Percentiles rank a stretch among this genome's conserved stretches.
phyloP scores from a whole-genome alignment of 192 early-diverging fungal genomes.

The Linnemannia schmuckeri region DNA sequence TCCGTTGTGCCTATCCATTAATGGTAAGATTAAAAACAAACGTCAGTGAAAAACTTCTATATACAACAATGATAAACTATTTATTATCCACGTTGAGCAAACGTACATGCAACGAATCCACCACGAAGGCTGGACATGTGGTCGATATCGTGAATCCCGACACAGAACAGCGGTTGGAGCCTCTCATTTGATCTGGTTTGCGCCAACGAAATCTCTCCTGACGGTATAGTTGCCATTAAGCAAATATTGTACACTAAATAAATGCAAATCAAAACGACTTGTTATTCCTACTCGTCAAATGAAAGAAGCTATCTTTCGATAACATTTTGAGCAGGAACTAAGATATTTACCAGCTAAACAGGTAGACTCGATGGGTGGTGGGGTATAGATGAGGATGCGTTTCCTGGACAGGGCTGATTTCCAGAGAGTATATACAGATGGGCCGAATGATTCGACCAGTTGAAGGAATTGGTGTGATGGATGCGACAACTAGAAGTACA shows the following conservation, averaged over 20 bases:
- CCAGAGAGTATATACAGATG: constrained; percentile 67
- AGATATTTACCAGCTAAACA: constrained; percentile 61
- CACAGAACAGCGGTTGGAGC: constrained; percentile 57
- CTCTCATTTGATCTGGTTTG: constrained; percentile 17
- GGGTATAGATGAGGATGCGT: constrained; percentile 64
- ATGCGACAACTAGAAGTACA: constrained; percentile 32
- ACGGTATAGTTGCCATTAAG: constrained; percentile 59
- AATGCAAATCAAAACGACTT: background rate
- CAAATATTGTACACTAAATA: constrained; percentile 62
- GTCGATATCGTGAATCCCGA: constrained; percentile 66
- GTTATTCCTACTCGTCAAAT: background rate
- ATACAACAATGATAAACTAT: background rate
- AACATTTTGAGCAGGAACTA: too few relatives aligned
- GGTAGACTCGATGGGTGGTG: constrained; percentile 59
- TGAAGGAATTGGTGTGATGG: constrained; percentile 59
- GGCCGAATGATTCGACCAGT: constrained; percentile 62
- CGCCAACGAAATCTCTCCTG: constrained; percentile 8
- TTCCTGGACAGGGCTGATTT: constrained; percentile 63
- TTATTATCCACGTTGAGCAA: background rate
- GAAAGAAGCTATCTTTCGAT: too few relatives aligned
- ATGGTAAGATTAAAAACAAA: background rate
- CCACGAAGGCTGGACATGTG: constrained; percentile 37
- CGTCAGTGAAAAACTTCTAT: background rate
- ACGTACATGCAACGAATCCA: constrained; percentile 67
- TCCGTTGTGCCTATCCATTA: constrained; percentile 63